Evolutionary conservation across 2,329 filamentous ascomycete species (phyloP).

Genomic region (Bertia moriformis): DNA sequence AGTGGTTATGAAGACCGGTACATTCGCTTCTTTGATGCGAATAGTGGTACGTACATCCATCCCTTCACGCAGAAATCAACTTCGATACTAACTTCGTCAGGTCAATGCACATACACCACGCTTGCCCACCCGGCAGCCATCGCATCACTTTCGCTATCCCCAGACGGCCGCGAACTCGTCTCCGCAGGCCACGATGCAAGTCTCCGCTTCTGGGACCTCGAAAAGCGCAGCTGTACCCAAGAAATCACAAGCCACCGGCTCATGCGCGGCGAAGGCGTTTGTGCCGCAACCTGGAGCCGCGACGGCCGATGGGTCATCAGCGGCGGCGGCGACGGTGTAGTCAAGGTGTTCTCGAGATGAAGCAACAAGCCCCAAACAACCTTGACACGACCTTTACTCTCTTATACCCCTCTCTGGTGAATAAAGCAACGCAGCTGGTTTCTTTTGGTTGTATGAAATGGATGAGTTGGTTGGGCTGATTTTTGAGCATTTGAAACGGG

Average conservation of each 20-base stretch:
- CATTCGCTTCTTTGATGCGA: conserved; percentile 94
- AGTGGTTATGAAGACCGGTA: conserved; percentile 93
- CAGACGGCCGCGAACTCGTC: conserved; percentile 84
- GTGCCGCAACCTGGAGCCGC: conserved; percentile 85
- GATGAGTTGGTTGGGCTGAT: not conserved
- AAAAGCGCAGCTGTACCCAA: conserved; percentile 88
- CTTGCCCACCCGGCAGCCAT: conserved; percentile 89
- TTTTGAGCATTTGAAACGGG: conserved; percentile 1
- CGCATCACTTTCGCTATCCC: conserved; percentile 77
- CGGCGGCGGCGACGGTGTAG: conserved; percentile 84
- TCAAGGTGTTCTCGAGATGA: conserved; percentile 69
- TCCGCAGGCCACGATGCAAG: conserved; percentile 92
- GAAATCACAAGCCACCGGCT: conserved; percentile 85
- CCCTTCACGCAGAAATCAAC: conserved; percentile 5
- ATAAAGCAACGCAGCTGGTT: no score
- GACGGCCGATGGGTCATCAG: conserved; percentile 91
- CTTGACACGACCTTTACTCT: not conserved
- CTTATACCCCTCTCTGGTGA: no score
- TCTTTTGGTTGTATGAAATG: not conserved
- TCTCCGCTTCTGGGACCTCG: conserved; percentile 89
- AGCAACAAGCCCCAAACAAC: not conserved
- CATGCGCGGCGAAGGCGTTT: conserved; percentile 93
- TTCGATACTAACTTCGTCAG: conserved; percentile 26
- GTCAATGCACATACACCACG: conserved; percentile 99
- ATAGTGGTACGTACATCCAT: conserved; percentile 63